These are phyloP conservation scores for Alternaria infectoria DNA, from an alignment of 2,329 filamentous ascomycete species.

Conservation along the genomic window DNA sequence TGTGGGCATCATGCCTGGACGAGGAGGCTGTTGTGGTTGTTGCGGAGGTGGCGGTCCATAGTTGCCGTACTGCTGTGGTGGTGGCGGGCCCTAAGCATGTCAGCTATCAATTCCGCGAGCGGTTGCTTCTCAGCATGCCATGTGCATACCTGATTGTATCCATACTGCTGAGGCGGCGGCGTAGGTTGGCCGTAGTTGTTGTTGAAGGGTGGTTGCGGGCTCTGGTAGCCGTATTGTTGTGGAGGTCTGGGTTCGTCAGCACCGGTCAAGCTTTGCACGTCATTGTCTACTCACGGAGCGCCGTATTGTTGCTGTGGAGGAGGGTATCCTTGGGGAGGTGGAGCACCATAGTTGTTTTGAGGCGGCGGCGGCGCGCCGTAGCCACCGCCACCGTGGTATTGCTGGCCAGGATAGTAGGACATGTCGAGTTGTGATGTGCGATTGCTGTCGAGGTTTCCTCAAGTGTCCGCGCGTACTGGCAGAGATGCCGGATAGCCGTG, in stretches of 20 bases:
- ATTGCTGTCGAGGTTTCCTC: slow-evolving; percentile 9
- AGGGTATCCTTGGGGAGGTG: slow-evolving; percentile 38
- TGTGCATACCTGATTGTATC: slow-evolving; percentile 49
- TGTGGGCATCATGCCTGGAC: slow-evolving; percentile 60
- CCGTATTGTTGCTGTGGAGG: slow-evolving; percentile 40
- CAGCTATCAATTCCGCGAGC: neutral
- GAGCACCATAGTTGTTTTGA: slow-evolving; percentile 42
- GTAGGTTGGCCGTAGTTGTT: slow-evolving; percentile 47
- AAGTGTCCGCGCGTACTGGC: slow-evolving; percentile 9
- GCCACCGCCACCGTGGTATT: slow-evolving; percentile 50
- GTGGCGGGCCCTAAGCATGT: slow-evolving; percentile 3
- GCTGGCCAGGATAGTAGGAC: slow-evolving; percentile 52
- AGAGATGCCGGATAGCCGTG: slow-evolving; percentile 23
- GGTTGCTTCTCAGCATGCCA: slow-evolving; percentile 8
- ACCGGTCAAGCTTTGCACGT: neutral
- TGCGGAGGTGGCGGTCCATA: slow-evolving; percentile 29
- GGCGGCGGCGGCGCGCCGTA: slow-evolving; percentile 52
- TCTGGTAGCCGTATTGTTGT: slow-evolving; percentile 47
- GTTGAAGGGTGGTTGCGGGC: slow-evolving; percentile 50
- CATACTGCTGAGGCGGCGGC: slow-evolving; percentile 53
- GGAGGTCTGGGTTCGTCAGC: slow-evolving; percentile 33
- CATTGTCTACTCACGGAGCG: slow-evolving; percentile 31
- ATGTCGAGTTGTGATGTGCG: slow-evolving; percentile 30
- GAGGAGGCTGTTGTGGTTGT: slow-evolving; percentile 37
- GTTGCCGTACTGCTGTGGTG: slow-evolving; percentile 23